Conservation (phyloP, 495 filamentous ascomycete species). For the Cercophora samala region DNA sequence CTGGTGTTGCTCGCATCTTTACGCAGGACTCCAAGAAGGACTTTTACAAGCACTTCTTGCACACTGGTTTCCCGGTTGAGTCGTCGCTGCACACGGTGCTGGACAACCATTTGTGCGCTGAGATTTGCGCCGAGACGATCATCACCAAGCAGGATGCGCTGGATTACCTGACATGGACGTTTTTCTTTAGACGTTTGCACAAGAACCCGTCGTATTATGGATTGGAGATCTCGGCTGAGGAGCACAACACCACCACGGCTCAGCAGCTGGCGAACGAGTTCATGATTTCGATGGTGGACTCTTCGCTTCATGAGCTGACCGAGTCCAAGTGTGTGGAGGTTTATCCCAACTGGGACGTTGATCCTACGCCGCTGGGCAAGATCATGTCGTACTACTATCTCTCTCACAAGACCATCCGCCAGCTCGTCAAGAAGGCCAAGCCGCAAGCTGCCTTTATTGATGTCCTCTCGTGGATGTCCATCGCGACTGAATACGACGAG, state of each 20-base stretch:
- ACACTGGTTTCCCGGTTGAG: conserved; percentile 97
- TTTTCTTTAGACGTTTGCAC: conserved; percentile 95
- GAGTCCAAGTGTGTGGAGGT: conserved; percentile 78
- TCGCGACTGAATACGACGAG: conserved; percentile 94
- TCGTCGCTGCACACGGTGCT: conserved; percentile 93
- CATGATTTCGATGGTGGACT: conserved; percentile 87
- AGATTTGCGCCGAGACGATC: conserved; percentile 91
- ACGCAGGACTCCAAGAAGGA: conserved; percentile 97
- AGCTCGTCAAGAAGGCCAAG: conserved; percentile 72
- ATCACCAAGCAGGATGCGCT: conserved; percentile 92
- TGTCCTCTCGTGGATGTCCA: conserved; percentile 86
- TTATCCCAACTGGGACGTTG: conserved; percentile 83
- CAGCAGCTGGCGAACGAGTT: conserved; percentile 84
- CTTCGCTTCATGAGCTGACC: conserved; percentile 73
- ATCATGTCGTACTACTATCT: conserved; percentile 99
- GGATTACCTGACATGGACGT: conserved; percentile 98
- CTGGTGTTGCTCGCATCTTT: conserved; percentile 93
- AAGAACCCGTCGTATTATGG: conserved; percentile 99
- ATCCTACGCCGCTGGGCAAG: conserved; percentile 86
- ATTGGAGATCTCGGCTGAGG: conserved; percentile 87
- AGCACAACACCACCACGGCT: conserved; percentile 84
- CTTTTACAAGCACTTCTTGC: conserved; percentile 99
- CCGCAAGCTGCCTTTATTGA: conserved; percentile 77
- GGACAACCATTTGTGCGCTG: conserved; percentile 94
- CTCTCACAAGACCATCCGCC: conserved; percentile 89